These are phyloP conservation scores for Cryptosporidium viatorum DNA, from an alignment of 169 alveolate species.

Conservation along the genomic window DNA sequence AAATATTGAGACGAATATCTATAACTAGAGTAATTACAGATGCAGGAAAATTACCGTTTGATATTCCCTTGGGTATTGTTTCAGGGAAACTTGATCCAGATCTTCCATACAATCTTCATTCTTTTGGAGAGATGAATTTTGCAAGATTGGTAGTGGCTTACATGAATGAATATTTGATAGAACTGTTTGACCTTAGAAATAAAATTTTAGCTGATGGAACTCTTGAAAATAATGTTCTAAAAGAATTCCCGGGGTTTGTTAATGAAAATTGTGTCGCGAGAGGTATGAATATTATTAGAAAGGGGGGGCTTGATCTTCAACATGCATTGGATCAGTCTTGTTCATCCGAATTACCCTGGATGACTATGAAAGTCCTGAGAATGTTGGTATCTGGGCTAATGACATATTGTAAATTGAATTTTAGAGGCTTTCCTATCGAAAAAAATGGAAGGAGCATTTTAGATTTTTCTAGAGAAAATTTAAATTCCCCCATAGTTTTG, in stretches of 20 bases:
- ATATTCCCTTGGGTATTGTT: constrained; percentile 66
- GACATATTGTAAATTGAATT: constrained; percentile 55
- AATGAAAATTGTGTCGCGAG: constrained; percentile 35
- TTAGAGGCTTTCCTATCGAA: constrained; percentile 14
- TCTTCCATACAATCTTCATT: constrained; percentile 33
- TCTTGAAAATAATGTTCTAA: neutral
- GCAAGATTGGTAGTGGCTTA: constrained; percentile 63
- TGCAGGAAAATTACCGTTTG: constrained; percentile 39
- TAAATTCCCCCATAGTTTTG: constrained; percentile 15
- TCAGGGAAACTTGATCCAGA: constrained; percentile 18
- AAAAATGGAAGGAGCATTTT: constrained; percentile 30
- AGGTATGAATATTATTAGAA: constrained; percentile 14
- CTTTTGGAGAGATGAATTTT: constrained; percentile 60
- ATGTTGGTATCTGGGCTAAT: constrained; percentile 43
- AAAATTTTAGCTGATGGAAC: neutral
- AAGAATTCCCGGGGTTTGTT: constrained; percentile 4
- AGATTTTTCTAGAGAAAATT: constrained; percentile 16
- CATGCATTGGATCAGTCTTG: constrained; percentile 47
- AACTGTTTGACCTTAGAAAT: constrained; percentile 19
- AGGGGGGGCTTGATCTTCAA: constrained; percentile 44
- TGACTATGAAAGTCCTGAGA: constrained; percentile 10
- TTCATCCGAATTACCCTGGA: constrained; percentile 24
- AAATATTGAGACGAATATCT: constrained; percentile 27
- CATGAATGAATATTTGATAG: constrained; percentile 57
- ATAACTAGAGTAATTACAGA: constrained; percentile 53